Base-by-base conservation (phyloP, 2,329 filamentous ascomycete species). In the Ascochyta lentis region DNA sequence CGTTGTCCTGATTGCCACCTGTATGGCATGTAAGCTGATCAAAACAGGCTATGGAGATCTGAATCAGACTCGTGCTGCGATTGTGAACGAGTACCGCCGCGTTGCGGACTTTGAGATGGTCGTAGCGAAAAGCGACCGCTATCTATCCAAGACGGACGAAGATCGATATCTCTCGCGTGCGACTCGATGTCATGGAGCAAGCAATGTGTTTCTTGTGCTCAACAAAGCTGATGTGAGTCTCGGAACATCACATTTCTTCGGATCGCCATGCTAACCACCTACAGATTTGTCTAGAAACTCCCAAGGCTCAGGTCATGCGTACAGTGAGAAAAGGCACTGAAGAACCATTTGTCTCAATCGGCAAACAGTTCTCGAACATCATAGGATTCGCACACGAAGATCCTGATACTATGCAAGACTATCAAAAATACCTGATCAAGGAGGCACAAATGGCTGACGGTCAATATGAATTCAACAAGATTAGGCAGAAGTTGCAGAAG, bases 81-180 rank as follows among this genome's bases (percentile, higher is more conserved):
- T 58, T 4, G 52, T 61, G 9, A 61, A 65, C 33, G 31, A 42
- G 1, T 61, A 46, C 24, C 54, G 62, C 0, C 12, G 55, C 5
- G n/a, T n/a, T n/a, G n/a, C 62, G 0, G 41, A 61, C 10, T 61
- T 50, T 6, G 62, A 65, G 27, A 60, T 65, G 1, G n/a, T 53
- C 8, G 43, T 53, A 3, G 43, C 42, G 2, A 53, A 37, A 2
- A 53, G 49, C 27, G 42, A 53, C 9, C 42, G 49, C 8, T 53
- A 53, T n/a, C 26, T 53, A 7, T 29, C 49, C 1, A 47, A 42
- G 10, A 41, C 37, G 0, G 37, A 41, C 10, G 29, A 53, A 12
- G 37, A 47, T 8, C 27, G 35, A 3, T 53, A n/a, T 9, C 49
- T 53, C 1, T 6, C 8, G 3, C 49, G 49, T 3, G 49, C 42